Evolutionary conservation across 2,329 filamentous ascomycete species (phyloP).

Genomic region (Penicillium sp.): DNA sequence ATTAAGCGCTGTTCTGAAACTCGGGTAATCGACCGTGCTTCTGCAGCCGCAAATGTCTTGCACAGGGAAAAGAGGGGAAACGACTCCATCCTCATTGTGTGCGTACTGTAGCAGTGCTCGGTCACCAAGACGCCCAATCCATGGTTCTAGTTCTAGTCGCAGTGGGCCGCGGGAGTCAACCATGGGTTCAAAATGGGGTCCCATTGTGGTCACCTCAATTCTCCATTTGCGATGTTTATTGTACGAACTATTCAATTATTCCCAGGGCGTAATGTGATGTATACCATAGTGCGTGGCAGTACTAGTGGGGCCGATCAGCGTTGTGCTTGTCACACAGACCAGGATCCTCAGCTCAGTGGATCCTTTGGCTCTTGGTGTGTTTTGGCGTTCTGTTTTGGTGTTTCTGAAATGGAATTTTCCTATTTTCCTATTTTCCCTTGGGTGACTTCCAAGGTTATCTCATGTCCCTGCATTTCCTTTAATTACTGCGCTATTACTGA

Average conservation of each 20-base stretch:
- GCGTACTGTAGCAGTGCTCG: no score
- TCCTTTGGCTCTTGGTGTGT: constrained; percentile 11
- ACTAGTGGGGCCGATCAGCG: constrained; percentile 20
- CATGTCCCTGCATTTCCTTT: not conserved
- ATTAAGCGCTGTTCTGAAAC: constrained; percentile 4
- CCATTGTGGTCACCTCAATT: no score
- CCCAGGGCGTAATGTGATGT: not conserved
- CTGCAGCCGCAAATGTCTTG: constrained; percentile 7
- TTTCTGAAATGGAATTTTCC: constrained; percentile 7
- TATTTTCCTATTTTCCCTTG: not conserved
- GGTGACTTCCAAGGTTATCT: not conserved
- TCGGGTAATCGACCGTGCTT: constrained; percentile 18
- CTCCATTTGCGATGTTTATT: no score
- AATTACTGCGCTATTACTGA: not conserved
- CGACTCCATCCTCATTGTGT: constrained; percentile 4
- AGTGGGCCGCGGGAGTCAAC: not conserved
- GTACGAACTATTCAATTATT: no score
- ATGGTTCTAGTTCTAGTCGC: not conserved
- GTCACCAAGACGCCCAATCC: not conserved
- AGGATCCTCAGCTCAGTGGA: constrained; percentile 26
- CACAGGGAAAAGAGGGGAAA: constrained; percentile 1
- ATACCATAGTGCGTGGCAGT: constrained; percentile 14
- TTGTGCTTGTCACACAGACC: constrained; percentile 26
- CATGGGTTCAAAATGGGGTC: not conserved
- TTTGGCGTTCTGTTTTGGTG: constrained; percentile 15